Evolutionary conservation across 306 rosid species (phyloP).

Genomic region (Prunus dulcis): DNA sequence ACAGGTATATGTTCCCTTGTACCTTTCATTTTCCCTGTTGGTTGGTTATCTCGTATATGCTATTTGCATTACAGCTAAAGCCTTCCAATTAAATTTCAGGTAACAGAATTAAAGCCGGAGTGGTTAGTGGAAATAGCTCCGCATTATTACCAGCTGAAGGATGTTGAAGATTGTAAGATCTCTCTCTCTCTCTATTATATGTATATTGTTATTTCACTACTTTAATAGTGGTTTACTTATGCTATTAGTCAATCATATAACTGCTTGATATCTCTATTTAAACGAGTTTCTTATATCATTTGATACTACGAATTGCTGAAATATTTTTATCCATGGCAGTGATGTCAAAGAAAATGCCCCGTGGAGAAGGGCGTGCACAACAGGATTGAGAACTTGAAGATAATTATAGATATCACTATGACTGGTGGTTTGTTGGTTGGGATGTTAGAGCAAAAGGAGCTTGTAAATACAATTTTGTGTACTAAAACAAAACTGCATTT

Average conservation of each 20-base stretch:
- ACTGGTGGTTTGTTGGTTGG: not conserved
- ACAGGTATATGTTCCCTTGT: constrained; percentile 48
- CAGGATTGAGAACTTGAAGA: constrained; percentile 7
- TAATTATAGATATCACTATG: constrained; percentile 1
- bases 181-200: constrained; percentile 2
- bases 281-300: not conserved
- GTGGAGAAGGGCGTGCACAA: constrained; percentile 51
- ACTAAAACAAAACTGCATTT: not conserved
- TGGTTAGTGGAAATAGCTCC: constrained; percentile 98
- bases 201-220: not conserved
- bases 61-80: constrained; percentile 19
- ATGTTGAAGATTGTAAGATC: constrained; percentile 83
- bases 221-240: not conserved
- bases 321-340: constrained; percentile 33
- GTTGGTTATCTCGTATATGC: not conserved
- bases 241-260: not conserved
- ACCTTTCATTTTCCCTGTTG: not conserved
- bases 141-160: constrained; percentile 88
- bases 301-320: constrained; percentile 13
- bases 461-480: constrained; percentile 31
- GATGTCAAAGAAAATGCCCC: constrained; percentile 62
- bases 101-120: constrained; percentile 80
- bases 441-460: not conserved
- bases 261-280: not conserved
- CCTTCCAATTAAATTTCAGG: constrained; percentile 40